Conservation (phyloP, 2,329 filamentous ascomycete species). For the Furcasterigmium furcatum region DNA sequence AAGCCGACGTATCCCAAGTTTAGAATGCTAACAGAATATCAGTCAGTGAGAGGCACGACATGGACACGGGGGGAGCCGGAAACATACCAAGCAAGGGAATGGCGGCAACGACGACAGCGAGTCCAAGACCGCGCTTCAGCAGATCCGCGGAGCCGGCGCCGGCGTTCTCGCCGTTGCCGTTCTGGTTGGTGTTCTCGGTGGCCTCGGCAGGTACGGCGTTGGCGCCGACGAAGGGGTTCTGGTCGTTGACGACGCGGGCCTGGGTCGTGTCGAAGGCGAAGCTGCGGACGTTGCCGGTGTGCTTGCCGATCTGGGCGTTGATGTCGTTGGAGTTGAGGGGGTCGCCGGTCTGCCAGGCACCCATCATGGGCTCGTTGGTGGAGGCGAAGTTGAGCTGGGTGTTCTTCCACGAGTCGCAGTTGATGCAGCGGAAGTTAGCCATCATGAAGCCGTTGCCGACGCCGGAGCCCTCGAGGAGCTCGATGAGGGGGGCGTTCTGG, state of each 20-base stretch:
- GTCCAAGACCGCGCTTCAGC: background rate
- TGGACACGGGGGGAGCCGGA: background rate
- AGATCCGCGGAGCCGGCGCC: constrained; percentile 2
- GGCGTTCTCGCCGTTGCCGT: constrained; percentile 10
- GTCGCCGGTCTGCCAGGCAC: constrained; percentile 46
- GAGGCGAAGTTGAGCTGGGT: constrained; percentile 35
- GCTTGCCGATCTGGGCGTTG: constrained; percentile 36
- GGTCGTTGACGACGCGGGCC: constrained; percentile 41
- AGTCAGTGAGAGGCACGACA: too few species aligned
- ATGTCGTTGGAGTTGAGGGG: constrained; percentile 39
- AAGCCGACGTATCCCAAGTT: too few species aligned
- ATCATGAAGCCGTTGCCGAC: constrained; percentile 48
- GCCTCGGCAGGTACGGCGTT: background rate
- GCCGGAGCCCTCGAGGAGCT: constrained; percentile 57
- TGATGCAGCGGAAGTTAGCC: constrained; percentile 55
- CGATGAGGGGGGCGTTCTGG: constrained; percentile 34
- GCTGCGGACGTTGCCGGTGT: constrained; percentile 35
- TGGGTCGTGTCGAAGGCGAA: constrained; percentile 47
- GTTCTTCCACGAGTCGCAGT: constrained; percentile 46
- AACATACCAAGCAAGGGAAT: background rate
- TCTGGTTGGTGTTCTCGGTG: background rate
- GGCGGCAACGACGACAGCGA: background rate
- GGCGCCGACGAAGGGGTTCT: constrained; percentile 46
- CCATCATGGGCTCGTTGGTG: constrained; percentile 43
- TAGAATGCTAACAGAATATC: too few species aligned